phyloP scores from a whole-genome alignment of 495 filamentous ascomycete genomes.

The Hyphodiscus hymeniophilus region DNA sequence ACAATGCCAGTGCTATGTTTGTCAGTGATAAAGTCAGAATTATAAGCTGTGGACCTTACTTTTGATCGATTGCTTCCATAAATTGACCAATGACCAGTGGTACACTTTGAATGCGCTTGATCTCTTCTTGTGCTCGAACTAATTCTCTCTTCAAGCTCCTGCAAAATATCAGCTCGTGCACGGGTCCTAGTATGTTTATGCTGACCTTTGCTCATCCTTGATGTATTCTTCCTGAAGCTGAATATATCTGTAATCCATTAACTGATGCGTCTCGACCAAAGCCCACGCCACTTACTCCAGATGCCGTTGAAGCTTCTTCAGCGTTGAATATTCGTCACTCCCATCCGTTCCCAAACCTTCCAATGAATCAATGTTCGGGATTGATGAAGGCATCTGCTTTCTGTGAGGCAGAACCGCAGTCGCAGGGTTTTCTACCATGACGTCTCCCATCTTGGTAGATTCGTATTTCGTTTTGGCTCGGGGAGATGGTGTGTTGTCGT shows the following conservation, averaged over 20 bases:
- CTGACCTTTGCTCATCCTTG: constrained; percentile 84
- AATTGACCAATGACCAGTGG: constrained; percentile 98
- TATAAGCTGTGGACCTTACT: constrained; percentile 47
- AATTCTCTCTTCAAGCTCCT: constrained; percentile 96
- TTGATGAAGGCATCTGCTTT: constrained; percentile 71
- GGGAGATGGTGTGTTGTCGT: background rate
- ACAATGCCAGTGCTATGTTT: constrained; percentile 83
- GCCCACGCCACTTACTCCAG: constrained; percentile 57
- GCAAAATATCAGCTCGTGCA: constrained; percentile 13
- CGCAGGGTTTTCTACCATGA: constrained; percentile 70
- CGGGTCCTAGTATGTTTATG: constrained; percentile 10
- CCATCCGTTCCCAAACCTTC: constrained; percentile 75
- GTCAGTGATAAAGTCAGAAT: constrained; percentile 23
- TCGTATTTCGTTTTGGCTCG: background rate
- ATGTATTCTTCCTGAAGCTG: constrained; percentile 99
- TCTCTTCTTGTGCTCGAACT: constrained; percentile 96
- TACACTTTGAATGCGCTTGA: constrained; percentile 98
- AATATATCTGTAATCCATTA: constrained; percentile 59
- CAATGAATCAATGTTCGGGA: constrained; percentile 82
- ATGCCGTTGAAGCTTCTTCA: constrained; percentile 93
- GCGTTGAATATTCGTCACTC: constrained; percentile 85
- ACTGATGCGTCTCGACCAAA: background rate
- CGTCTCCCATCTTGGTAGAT: constrained; percentile 64
- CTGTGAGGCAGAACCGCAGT: constrained; percentile 65
- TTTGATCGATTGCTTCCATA: constrained; percentile 99